Conservation (phyloP, 768 basidiomycete genomes). For the Holtermannia corniformis region DNA sequence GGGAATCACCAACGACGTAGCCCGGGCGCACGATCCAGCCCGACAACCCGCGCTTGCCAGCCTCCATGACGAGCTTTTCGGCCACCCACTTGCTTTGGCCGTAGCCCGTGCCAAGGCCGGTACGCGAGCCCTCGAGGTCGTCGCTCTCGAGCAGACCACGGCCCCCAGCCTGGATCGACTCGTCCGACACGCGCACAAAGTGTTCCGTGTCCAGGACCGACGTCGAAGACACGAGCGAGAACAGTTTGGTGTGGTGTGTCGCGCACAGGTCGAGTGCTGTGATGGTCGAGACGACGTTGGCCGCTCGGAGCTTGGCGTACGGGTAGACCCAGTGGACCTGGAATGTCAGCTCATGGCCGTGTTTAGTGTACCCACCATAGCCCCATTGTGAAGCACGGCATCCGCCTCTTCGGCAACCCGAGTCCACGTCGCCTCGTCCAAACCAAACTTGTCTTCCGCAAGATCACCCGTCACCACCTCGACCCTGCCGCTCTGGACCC, state of each 20-base stretch:
- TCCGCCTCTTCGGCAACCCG: constrained; percentile 63
- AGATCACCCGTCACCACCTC: constrained; percentile 82
- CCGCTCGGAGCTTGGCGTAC: constrained; percentile 79
- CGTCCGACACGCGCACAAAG: constrained; percentile 79
- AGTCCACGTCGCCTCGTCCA: constrained; percentile 57
- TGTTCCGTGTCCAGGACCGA: constrained; percentile 86
- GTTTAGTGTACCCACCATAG: constrained; percentile 68
- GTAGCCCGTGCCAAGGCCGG: constrained; percentile 75
- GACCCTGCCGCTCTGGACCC: constrained; percentile 59
- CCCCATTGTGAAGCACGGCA: constrained; percentile 85
- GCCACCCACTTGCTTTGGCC: constrained; percentile 98
- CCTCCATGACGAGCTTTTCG: constrained; percentile 86
- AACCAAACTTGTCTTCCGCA: constrained; percentile 62
- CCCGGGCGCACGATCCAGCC: constrained; percentile 87
- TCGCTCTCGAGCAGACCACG: constrained; percentile 75
- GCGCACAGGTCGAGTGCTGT: constrained; percentile 67
- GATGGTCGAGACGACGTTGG: constrained; percentile 88
- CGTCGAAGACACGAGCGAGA: constrained; percentile 91
- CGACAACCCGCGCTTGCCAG: constrained; percentile 69
- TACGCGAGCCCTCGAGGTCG: constrained; percentile 72
- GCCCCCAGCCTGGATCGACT: constrained; percentile 47
- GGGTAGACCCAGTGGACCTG: constrained; percentile 99
- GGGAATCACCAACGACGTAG: constrained; percentile 89
- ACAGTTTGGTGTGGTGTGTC: constrained; percentile 54
- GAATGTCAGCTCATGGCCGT: background rate